Base-by-base conservation (phyloP, 2,329 filamentous ascomycete genomes). In the Pseudopithomyces chartarum region DNA sequence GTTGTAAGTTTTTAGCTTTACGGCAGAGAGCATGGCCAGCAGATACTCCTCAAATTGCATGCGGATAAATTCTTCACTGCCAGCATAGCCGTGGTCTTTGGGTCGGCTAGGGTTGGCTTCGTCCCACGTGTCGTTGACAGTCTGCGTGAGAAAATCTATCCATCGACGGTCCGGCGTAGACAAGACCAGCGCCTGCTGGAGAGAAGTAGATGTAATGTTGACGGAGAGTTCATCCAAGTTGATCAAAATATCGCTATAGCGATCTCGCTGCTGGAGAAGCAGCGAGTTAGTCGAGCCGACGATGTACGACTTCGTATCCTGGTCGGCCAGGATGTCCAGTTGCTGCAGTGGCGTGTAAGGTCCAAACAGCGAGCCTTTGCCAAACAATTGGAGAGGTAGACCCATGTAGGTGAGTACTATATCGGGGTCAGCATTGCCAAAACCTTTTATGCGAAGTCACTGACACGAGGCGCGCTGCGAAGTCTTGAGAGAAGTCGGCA, bases 31-130 rank as follows among this genome's bases (percentile, higher is more conserved):
- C 60, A 99, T 84, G 0, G 92, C 91, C 22, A 98, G 84, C 6
- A 99, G 84, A 71, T 99, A 99, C 69, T 97, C 93, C 77, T 99
- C 95, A 61, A 99, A 99, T 69, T 98, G 94, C 39, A 97, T 86
- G 29, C 95, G 87, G 66, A 99, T 99, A 70, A 97, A 97, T 73
- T 98, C 95, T 78, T 99, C 95, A 60, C 92, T 97, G 29, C 95
- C 95, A 36, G 92, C 88, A 70, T 97, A 99, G 29, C 93, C 93
- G 81, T 97, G 89, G 2, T 92, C 96, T 69, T 92, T 97, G n/a
- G 95, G 95, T 46, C 91, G 85, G 60, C 87, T 86, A 0, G 95
- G 95, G 69, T 98, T 94, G 4, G 87, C 61, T 40, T 97, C 92
- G 71, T 99, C 95, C 95, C 95, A 99, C 0, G 95, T 97, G 62